These are phyloP conservation scores for Hygrocybe punicea DNA, from an alignment of 768 basidiomycete species.

Conservation along the genomic window DNA sequence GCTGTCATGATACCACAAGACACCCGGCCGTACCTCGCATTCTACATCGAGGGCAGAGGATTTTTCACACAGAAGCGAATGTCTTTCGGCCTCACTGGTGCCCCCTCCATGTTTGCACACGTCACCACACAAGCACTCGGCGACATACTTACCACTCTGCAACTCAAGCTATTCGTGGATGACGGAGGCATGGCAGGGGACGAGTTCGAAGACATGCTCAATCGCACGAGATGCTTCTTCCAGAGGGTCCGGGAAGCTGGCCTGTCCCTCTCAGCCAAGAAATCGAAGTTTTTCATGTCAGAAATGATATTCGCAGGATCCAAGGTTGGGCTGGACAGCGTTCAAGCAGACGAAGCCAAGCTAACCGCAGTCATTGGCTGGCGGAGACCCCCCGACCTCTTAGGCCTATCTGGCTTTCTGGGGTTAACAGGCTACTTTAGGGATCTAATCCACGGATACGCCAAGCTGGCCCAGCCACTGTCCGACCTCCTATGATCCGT, in stretches of 20 bases:
- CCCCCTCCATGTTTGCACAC: too few relatives aligned
- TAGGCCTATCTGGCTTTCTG: constrained; percentile 32
- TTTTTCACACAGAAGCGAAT: too few relatives aligned
- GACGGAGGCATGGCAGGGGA: constrained; percentile 35
- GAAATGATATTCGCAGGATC: constrained; percentile 30
- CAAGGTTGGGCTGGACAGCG: constrained; percentile 29
- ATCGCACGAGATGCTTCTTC: constrained; percentile 26
- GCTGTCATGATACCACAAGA: too few relatives aligned
- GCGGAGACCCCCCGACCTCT: constrained; percentile 26
- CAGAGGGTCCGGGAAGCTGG: constrained; percentile 21
- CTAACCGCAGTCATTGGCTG: constrained; percentile 38
- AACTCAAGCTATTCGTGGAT: constrained; percentile 39
- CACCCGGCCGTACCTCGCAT: too few relatives aligned
- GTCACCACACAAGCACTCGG: constrained; percentile 19
- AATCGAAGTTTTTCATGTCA: constrained; percentile 26
- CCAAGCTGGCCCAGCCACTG: constrained; percentile 29
- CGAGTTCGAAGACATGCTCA: constrained; percentile 8
- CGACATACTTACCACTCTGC: constrained; percentile 19
- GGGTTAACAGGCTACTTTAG: constrained; percentile 37
- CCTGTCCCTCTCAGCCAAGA: constrained; percentile 37
- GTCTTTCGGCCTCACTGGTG: too few relatives aligned
- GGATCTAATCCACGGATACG: constrained; percentile 34
- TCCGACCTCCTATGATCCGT: constrained; percentile 25
- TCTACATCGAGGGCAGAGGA: too few relatives aligned
- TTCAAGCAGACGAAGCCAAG: constrained; percentile 36